Evolutionary conservation across 768 basidiomycete genomes (phyloP).

Genomic region (Cystofilobasidium capitatum): DNA sequence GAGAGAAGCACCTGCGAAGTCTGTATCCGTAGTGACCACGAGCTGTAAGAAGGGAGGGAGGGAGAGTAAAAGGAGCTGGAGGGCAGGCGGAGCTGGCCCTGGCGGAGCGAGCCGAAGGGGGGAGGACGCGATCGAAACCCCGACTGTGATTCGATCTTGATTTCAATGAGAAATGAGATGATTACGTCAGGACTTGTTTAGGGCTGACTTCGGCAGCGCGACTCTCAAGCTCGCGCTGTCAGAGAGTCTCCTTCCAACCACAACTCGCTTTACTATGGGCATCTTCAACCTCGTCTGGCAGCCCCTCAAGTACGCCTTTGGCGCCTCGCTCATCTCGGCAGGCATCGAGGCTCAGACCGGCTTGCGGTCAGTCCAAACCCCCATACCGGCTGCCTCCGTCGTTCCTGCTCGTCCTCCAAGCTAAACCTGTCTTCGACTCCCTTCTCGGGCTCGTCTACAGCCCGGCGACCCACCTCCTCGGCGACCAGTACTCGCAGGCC

Average conservation of each 20-base stretch:
- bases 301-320: slow-evolving; percentile 9
- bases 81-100: too few relatives aligned
- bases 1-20: too few relatives aligned
- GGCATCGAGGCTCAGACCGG: slow-evolving; percentile 23
- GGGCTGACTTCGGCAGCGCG: not conserved
- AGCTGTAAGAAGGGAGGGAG: too few relatives aligned
- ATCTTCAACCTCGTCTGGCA: slow-evolving; percentile 17
- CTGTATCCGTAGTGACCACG: too few relatives aligned
- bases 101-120: too few relatives aligned
- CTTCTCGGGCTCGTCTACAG: not conserved
- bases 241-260: not conserved
- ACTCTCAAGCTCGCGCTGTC: not conserved
- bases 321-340: not conserved
- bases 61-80: too few relatives aligned
- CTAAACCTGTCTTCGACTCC: not conserved
- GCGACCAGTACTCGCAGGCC: slow-evolving; percentile 18
- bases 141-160: too few relatives aligned
- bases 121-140: too few relatives aligned
- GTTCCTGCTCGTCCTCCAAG: not conserved
- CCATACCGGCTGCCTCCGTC: not conserved
- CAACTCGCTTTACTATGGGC: not conserved
- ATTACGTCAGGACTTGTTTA: too few relatives aligned
- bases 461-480: slow-evolving; percentile 17
- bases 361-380: slow-evolving; percentile 4
- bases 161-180: too few relatives aligned